These are phyloP conservation scores for Ramalina peruviana DNA, from an alignment of 495 filamentous ascomycete genomes.

Conservation along the genomic window DNA sequence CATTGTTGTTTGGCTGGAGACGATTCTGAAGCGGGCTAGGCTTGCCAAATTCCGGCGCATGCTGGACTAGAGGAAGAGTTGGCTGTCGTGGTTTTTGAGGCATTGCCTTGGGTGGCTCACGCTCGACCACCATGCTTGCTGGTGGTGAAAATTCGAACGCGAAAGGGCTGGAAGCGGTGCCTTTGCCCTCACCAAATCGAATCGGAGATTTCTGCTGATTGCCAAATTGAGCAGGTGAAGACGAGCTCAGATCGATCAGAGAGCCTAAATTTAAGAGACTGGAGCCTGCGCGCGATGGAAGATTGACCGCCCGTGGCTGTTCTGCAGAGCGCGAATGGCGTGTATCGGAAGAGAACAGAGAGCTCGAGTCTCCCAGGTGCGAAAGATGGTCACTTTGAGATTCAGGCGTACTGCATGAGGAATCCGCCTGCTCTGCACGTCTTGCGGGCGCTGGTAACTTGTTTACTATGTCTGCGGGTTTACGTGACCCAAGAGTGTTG, in stretches of 20 bases:
- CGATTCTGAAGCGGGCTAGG: conserved; percentile 34
- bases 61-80: conserved; percentile 1
- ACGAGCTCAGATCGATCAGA: too few species aligned
- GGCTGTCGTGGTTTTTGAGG: conserved; percentile 5
- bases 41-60: conserved; percentile 45
- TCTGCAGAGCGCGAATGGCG: background rate
- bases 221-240: too few species aligned
- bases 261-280: too few species aligned
- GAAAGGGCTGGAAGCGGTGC: background rate
- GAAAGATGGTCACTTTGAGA: conserved; percentile 4
- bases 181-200: background rate
- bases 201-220: background rate
- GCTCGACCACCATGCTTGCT: conserved; percentile 14
- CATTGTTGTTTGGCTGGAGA: conserved; percentile 25
- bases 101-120: conserved; percentile 15
- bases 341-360: conserved; percentile 17
- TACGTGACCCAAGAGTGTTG: too few species aligned
- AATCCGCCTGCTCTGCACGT: too few species aligned
- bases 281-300: too few species aligned
- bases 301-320: too few species aligned
- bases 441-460: too few species aligned
- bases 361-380: conserved; percentile 20
- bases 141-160: background rate
- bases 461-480: too few species aligned
- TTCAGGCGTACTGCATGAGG: background rate